A percentile compares a stretch with the other conserved stretches of the same genome.
Evolutionary conservation across 495 filamentous ascomycete genomes (phyloP).

Genomic region (Rhizodiscina lignyota): DNA sequence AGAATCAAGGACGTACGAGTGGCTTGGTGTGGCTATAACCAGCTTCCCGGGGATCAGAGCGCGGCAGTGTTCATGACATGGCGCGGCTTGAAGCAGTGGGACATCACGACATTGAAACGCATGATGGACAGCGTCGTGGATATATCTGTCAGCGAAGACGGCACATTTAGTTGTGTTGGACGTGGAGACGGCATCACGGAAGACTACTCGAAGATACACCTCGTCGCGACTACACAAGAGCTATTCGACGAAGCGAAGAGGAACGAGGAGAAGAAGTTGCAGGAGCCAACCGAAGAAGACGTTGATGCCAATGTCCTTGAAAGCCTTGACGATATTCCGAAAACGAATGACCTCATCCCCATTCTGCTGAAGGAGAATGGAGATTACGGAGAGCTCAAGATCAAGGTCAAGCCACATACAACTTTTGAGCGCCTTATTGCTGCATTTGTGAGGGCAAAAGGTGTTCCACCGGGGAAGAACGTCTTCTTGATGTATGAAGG

Average conservation of each 20-base stretch:
- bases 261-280: neutral
- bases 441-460: conserved; percentile 33
- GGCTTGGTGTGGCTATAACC: conserved; percentile 50
- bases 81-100: conserved; percentile 55
- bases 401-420: conserved; percentile 39
- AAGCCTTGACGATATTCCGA: conserved; percentile 10
- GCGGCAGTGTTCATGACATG: conserved; percentile 58
- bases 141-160: conserved; percentile 15
- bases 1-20: conserved; percentile 44
- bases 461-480: conserved; percentile 29
- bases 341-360: conserved; percentile 24
- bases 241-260: conserved; percentile 34
- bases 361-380: conserved; percentile 43
- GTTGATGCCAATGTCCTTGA: conserved; percentile 10
- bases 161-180: conserved; percentile 7
- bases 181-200: conserved; percentile 19
- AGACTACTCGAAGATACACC: conserved; percentile 22
- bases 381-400: conserved; percentile 36
- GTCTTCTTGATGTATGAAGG: conserved; percentile 68
- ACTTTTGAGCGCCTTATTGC: conserved; percentile 34
- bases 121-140: conserved; percentile 23
- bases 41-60: conserved; percentile 28
- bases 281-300: neutral
- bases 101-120: conserved; percentile 53
- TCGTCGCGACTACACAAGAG: neutral